Percentiles rank a stretch among this genome's conserved stretches.
These are phyloP conservation scores for Vigna reflexopilosa DNA, from an alignment of 306 rosid species.

Conservation along the genomic window DNA sequence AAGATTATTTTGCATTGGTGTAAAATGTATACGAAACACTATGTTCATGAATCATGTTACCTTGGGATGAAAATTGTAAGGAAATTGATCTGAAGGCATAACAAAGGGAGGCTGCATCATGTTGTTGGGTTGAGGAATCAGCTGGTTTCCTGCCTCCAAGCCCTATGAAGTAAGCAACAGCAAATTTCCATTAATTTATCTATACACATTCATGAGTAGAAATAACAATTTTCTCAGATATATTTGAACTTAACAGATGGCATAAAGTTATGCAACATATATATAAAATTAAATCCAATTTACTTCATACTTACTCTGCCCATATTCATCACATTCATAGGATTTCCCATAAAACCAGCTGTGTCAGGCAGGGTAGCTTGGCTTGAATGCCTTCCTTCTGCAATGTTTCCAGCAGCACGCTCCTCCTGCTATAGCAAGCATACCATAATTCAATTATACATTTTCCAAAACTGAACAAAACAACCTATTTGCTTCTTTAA, in stretches of 20 bases:
- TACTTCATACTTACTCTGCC: constrained; percentile 5
- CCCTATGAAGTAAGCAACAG: not conserved
- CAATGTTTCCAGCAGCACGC: not conserved
- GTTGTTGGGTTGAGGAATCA: constrained; percentile 16
- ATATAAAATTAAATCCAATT: not conserved
- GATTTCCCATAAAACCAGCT: constrained; percentile 2
- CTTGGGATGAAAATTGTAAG: constrained; percentile 20
- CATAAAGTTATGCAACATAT: not conserved
- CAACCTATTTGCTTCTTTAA: not conserved
- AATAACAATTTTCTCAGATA: not conserved
- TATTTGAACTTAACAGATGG: not conserved
- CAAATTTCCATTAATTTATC: not conserved
- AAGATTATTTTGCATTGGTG: not conserved
- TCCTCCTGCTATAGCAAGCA: constrained; percentile 14
- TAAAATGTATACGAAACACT: not conserved
- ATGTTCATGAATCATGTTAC: not conserved
- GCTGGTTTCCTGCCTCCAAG: not conserved
- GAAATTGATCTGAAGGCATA: constrained; percentile 6
- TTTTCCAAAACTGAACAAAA: not conserved
- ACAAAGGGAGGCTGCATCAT: constrained; percentile 17
- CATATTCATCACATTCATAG: not conserved
- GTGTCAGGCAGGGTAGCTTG: not conserved
- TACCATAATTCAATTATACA: not conserved
- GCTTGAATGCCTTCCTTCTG: not conserved
- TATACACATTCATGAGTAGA: not conserved